Conservation (phyloP, 2,329 filamentous ascomycete species). For the Capronia americana region DNA sequence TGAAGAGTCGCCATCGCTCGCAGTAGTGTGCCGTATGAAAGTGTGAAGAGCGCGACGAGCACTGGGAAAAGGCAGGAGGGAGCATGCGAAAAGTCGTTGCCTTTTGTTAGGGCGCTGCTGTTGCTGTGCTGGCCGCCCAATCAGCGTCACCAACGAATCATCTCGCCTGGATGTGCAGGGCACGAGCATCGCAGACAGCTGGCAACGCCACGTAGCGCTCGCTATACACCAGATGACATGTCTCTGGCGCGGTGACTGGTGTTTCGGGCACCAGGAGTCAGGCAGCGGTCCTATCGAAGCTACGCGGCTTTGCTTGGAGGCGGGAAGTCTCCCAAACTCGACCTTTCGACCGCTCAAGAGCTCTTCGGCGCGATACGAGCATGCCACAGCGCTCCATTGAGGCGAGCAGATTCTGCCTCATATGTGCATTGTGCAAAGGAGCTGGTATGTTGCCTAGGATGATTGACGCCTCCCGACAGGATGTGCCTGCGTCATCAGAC, state of each 20-base stretch:
- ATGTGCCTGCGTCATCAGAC: background rate
- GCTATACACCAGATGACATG: conserved; percentile 1
- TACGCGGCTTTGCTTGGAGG: background rate
- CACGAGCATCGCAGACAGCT: background rate
- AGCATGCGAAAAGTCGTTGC: background rate
- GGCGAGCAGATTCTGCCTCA: background rate
- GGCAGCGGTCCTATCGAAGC: conserved; percentile 3
- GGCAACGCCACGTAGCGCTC: conserved; percentile 6
- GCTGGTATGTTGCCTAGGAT: background rate
- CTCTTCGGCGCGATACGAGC: background rate
- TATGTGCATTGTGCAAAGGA: background rate
- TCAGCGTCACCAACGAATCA: conserved; percentile 5
- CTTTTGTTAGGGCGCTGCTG: background rate
- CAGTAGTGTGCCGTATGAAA: background rate
- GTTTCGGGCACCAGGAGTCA: background rate
- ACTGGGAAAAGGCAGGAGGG: background rate
- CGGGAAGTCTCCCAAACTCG: background rate
- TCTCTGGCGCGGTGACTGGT: background rate
- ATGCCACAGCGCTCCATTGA: background rate
- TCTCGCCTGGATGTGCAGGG: background rate
- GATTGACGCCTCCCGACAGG: background rate
- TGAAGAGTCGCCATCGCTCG: conserved; percentile 31
- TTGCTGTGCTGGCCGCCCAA: background rate
- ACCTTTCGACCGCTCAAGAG: background rate
- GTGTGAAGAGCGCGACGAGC: background rate